Conservation (phyloP, 2,329 filamentous ascomycete genomes). For the Elsinoe ampelina region DNA sequence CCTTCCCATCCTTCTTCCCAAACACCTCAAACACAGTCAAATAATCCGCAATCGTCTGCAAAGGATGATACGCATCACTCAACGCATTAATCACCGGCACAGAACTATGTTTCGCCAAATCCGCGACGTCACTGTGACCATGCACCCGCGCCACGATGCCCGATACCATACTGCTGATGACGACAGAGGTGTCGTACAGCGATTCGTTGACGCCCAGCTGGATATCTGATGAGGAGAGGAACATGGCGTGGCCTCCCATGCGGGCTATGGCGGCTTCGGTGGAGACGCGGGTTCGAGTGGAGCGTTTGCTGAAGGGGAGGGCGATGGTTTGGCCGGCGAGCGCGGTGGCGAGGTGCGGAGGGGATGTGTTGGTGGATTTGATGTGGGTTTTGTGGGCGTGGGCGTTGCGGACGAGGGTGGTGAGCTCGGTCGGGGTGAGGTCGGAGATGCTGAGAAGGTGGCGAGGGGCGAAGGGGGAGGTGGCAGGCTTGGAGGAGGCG, state of each 20-base stretch:
- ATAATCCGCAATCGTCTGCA: conserved; percentile 91
- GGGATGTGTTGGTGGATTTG: conserved; percentile 55
- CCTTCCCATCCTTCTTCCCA: conserved; percentile 28
- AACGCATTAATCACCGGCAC: conserved; percentile 51
- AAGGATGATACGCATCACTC: conserved; percentile 82
- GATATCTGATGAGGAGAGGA: conserved; percentile 89
- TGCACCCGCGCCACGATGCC: conserved; percentile 44
- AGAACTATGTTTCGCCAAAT: conserved; percentile 38
- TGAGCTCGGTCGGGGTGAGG: conserved; percentile 69
- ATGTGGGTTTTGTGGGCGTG: conserved; percentile 64
- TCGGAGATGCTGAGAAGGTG: conserved; percentile 91
- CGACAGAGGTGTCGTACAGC: conserved; percentile 80
- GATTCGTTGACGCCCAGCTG: conserved; percentile 95
- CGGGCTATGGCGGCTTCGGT: conserved; percentile 84
- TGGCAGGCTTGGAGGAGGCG: conserved; percentile 27
- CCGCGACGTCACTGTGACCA: conserved; percentile 41
- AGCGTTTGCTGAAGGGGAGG: conserved; percentile 95
- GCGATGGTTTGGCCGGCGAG: conserved; percentile 74
- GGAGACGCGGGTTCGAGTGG: conserved; percentile 84
- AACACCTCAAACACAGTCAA: conserved; percentile 79
- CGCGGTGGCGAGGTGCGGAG: conserved; percentile 49
- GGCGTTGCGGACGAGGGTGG: conserved; percentile 74
- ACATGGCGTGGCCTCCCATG: conserved; percentile 91
- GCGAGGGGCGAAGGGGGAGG: conserved; percentile 57
- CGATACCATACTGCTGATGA: conserved; percentile 68